These are phyloP conservation scores for Microdochium bolleyi DNA, from an alignment of 2,329 filamentous ascomycete genomes.

Conservation along the genomic window DNA sequence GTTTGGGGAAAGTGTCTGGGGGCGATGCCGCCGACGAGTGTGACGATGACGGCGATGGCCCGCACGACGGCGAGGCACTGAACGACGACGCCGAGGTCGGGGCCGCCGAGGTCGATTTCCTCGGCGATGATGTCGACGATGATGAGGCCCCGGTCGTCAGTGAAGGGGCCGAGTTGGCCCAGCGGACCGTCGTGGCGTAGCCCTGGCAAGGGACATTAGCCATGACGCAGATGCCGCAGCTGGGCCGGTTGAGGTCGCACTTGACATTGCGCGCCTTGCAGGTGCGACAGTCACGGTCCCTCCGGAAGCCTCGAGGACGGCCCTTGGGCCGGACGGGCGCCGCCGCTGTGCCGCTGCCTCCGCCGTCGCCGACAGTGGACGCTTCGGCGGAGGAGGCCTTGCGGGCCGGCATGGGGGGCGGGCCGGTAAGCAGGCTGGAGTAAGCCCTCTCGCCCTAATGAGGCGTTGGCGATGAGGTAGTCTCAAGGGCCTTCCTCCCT, in stretches of 20 bases:
- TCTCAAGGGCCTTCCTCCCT: too few species aligned
- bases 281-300: neutral
- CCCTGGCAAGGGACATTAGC: neutral
- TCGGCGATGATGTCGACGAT: neutral
- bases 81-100: neutral
- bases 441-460: too few species aligned
- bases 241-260: neutral
- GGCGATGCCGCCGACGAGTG: neutral
- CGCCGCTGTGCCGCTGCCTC: neutral
- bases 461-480: too few species aligned
- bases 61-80: neutral
- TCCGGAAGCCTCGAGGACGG: neutral
- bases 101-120: neutral
- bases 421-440: neutral
- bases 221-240: neutral
- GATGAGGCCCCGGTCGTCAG: neutral
- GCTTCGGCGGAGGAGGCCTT: neutral
- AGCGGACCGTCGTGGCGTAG: neutral
- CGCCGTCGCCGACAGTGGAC: neutral
- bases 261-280: neutral
- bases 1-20: neutral
- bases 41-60: neutral
- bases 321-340: neutral
- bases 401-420: neutral
- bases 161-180: neutral